Evolutionary conservation across 2,329 filamentous ascomycete genomes (phyloP).

Genomic region (Simplicillium aogashimaense): DNA sequence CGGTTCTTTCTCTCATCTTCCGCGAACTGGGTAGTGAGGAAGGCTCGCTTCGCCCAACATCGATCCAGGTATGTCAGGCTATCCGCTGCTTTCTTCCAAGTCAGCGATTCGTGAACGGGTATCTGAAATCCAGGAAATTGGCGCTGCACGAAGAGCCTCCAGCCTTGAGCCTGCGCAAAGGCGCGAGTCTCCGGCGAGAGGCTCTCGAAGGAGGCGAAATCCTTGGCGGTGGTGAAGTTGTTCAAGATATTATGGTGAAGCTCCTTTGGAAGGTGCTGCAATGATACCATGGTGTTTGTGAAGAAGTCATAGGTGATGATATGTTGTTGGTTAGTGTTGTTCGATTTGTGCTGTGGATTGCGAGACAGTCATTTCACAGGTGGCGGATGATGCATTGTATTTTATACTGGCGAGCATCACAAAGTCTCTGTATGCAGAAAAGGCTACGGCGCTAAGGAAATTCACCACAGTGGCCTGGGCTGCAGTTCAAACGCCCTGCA

Average conservation of each 20-base stretch:
- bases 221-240: slow-evolving; percentile 36
- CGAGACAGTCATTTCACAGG: not conserved
- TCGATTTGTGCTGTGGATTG: slow-evolving; percentile 3
- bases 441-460: too few species aligned
- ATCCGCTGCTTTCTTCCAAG: slow-evolving; percentile 30
- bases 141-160: not conserved
- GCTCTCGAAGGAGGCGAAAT: slow-evolving; percentile 30
- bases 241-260: slow-evolving; percentile 37
- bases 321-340: not conserved
- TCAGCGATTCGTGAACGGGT: slow-evolving; percentile 21
- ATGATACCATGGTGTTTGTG: slow-evolving; percentile 17
- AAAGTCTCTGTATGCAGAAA: too few species aligned
- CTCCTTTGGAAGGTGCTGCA: slow-evolving; percentile 38
- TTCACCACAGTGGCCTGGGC: too few species aligned
- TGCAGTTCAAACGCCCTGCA: not conserved
- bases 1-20: slow-evolving; percentile 11
- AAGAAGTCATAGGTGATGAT: not conserved
- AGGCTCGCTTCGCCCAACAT: slow-evolving; percentile 40
- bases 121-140: slow-evolving; percentile 15
- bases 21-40: slow-evolving; percentile 22
- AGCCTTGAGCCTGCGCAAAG: slow-evolving; percentile 22
- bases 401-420: slow-evolving; percentile 1
- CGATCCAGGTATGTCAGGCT: slow-evolving; percentile 39
- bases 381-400: slow-evolving; percentile 1
- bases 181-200: slow-evolving; percentile 27